These are phyloP conservation scores for Saccharomycopsis babjevae DNA, from an alignment of 805 yeast genomes.

Conservation along the genomic window DNA sequence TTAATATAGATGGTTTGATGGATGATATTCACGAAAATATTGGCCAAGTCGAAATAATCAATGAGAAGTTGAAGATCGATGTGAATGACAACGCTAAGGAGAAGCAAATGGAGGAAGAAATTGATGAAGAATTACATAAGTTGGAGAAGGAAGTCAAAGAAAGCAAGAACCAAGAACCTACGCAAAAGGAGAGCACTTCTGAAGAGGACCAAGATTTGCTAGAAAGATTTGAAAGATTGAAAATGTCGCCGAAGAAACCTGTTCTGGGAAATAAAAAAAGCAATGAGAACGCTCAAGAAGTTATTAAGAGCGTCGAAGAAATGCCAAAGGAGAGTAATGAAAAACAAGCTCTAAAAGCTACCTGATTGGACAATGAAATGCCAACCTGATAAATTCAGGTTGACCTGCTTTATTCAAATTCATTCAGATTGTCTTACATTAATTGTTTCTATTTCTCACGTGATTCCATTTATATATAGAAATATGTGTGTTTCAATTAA, in stretches of 20 bases:
- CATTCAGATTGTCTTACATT: not conserved
- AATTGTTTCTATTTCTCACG: not conserved
- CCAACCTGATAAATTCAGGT: too few relatives aligned
- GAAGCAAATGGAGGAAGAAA: slow-evolving; percentile 20
- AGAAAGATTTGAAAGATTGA: slow-evolving; percentile 18
- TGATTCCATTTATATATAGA: not conserved
- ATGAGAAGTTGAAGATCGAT: slow-evolving; percentile 19
- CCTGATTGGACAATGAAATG: not conserved
- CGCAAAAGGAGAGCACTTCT: slow-evolving; percentile 18
- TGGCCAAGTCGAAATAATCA: slow-evolving; percentile 10
- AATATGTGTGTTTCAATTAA: not conserved
- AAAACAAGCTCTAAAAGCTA: not conserved
- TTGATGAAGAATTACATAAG: slow-evolving; percentile 19
- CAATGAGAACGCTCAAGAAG: slow-evolving; percentile 4
- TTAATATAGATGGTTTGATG: slow-evolving; percentile 11
- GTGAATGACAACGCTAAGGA: slow-evolving; percentile 21
- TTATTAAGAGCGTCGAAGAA: slow-evolving; percentile 8
- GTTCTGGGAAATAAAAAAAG: slow-evolving; percentile 1
- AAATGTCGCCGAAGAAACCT: slow-evolving; percentile 20
- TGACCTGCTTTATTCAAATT: too few relatives aligned
- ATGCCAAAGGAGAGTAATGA: slow-evolving; percentile 19
- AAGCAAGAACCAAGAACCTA: slow-evolving; percentile 11
- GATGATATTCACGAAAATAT: slow-evolving; percentile 10
- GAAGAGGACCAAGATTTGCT: slow-evolving; percentile 18
- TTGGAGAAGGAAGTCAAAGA: slow-evolving; percentile 9